phyloP scores from a whole-genome alignment of 768 basidiomycete genomes.

The Russula abietina region DNA sequence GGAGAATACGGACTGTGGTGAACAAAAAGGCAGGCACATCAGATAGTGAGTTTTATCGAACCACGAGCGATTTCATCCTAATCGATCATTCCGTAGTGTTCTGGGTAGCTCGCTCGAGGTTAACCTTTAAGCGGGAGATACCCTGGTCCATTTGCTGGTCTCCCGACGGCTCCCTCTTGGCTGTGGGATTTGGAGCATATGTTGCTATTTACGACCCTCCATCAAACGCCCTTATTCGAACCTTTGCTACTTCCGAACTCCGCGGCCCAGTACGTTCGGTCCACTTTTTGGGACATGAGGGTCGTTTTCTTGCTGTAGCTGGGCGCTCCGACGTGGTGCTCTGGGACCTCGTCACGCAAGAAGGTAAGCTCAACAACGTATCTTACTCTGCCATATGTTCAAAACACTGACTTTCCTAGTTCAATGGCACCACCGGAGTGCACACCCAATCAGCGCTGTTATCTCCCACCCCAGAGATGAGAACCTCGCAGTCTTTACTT shows the following conservation, averaged over 20 bases:
- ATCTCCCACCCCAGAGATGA: conserved; percentile 52
- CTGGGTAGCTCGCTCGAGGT: conserved; percentile 76
- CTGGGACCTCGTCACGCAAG: conserved; percentile 66
- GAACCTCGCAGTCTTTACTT: conserved; percentile 53
- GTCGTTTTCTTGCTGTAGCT: conserved; percentile 61
- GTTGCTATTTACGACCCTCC: conserved; percentile 71
- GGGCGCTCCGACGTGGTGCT: conserved; percentile 48
- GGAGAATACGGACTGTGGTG: conserved; percentile 53
- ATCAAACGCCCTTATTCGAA: conserved; percentile 53
- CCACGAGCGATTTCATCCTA: neutral
- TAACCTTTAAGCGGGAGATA: conserved; percentile 59
- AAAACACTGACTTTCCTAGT: conserved; percentile 37
- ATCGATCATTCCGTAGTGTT: conserved; percentile 40
- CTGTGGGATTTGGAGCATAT: conserved; percentile 58
- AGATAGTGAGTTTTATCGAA: conserved; percentile 43
- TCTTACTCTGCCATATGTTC: conserved; percentile 1
- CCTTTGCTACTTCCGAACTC: conserved; percentile 49
- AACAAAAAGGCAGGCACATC: conserved; percentile 39
- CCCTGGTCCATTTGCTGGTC: conserved; percentile 74
- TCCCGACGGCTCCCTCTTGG: conserved; percentile 78
- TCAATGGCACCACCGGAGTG: conserved; percentile 47
- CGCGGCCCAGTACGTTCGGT: conserved; percentile 40
- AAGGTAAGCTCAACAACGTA: conserved; percentile 42
- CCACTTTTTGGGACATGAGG: conserved; percentile 63
- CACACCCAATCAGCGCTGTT: conserved; percentile 38